These are phyloP conservation scores for Naegleria lovaniensis DNA, from an alignment of 208 protist genomes.

Conservation along the genomic window DNA sequence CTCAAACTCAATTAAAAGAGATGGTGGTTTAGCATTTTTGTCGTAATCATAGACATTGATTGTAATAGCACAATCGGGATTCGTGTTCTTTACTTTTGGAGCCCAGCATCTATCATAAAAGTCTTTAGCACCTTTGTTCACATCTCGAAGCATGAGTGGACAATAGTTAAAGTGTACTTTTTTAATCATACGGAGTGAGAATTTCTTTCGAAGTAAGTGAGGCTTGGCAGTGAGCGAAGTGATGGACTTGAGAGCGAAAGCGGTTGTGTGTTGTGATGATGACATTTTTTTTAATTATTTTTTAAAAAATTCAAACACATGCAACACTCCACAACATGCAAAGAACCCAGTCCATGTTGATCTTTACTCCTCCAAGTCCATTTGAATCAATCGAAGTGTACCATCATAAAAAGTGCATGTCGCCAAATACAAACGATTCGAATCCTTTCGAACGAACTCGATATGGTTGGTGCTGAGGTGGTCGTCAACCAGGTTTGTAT, in stretches of 20 bases:
- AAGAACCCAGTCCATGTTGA: no score
- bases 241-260: background rate
- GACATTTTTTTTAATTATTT: background rate
- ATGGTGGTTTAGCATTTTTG: background rate
- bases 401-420: no score
- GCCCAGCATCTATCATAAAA: background rate
- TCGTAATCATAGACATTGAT: background rate
- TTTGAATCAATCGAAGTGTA: no score
- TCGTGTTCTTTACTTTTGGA: background rate
- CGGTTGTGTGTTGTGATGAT: background rate
- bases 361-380: no score
- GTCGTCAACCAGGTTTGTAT: no score
- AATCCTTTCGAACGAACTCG: no score
- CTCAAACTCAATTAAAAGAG: background rate
- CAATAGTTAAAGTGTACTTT: background rate
- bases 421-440: no score
- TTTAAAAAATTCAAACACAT: no score
- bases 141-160: background rate
- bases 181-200: background rate
- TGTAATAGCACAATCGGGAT: background rate
- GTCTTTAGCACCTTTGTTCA: background rate
- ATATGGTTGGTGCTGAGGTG: no score
- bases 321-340: no score
- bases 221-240: background rate
- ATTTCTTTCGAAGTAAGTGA: background rate